These are phyloP conservation scores for Hyphodiscus hymeniophilus DNA, from an alignment of 495 filamentous ascomycete genomes.

Conservation along the genomic window DNA sequence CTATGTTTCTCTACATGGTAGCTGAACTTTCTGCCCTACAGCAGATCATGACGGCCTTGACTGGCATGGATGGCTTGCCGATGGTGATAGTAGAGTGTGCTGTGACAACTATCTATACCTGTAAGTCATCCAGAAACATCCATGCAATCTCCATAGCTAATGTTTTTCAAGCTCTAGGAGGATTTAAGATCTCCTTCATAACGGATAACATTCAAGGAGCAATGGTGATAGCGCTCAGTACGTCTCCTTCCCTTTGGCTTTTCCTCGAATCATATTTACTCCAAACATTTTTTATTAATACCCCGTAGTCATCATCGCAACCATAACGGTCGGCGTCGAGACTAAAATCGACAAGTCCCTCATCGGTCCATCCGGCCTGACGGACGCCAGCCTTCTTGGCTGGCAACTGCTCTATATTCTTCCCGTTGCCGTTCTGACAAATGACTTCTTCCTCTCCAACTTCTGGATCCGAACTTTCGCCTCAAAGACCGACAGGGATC, in stretches of 20 bases:
- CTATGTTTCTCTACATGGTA: slow-evolving; percentile 75
- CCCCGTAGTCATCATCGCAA: slow-evolving; percentile 48
- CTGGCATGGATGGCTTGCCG: slow-evolving; percentile 63
- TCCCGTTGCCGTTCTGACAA: slow-evolving; percentile 65
- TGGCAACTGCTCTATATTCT: slow-evolving; percentile 76
- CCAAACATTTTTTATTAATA: background rate
- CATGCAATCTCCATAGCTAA: slow-evolving; percentile 6
- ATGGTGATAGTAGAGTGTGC: slow-evolving; percentile 63
- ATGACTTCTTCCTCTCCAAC: slow-evolving; percentile 69
- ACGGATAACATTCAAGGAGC: slow-evolving; percentile 71
- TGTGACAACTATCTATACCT: slow-evolving; percentile 71
- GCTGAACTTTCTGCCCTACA: slow-evolving; percentile 66
- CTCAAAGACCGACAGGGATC: slow-evolving; percentile 64
- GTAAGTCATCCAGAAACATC: slow-evolving; percentile 32
- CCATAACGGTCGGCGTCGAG: slow-evolving; percentile 63
- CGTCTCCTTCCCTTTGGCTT: slow-evolving; percentile 1
- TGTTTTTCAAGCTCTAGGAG: slow-evolving; percentile 50
- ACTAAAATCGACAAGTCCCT: slow-evolving; percentile 58
- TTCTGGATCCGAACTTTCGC: slow-evolving; percentile 82
- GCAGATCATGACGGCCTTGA: slow-evolving; percentile 62
- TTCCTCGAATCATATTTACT: background rate
- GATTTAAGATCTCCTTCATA: slow-evolving; percentile 69
- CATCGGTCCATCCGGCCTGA: slow-evolving; percentile 52
- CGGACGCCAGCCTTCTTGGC: slow-evolving; percentile 52
- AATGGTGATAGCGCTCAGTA: slow-evolving; percentile 55